Evolutionary conservation across 1,139 yeast species (phyloP).

Genomic region (Pichia sp.): DNA sequence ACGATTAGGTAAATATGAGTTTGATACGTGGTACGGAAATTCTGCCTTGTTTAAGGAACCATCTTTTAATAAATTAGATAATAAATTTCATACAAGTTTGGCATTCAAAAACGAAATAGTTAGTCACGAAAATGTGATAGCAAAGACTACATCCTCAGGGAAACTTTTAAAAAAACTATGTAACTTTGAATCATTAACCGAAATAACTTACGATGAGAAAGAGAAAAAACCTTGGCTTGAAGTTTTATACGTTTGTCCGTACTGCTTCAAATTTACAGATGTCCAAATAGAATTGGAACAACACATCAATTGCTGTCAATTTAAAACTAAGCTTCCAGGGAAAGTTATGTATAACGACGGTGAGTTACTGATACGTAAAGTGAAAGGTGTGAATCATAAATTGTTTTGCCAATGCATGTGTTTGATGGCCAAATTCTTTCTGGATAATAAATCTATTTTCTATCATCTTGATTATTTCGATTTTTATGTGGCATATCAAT

Average conservation of each 20-base stretch:
- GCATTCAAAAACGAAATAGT: slow-evolving; percentile 9
- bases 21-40: slow-evolving; percentile 83
- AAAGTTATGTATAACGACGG: slow-evolving; percentile 60
- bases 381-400: slow-evolving; percentile 57
- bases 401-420: slow-evolving; percentile 78
- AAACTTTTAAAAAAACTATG: too few relatives aligned
- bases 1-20: slow-evolving; percentile 56
- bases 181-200: too few relatives aligned
- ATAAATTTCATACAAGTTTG: slow-evolving; percentile 1
- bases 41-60: slow-evolving; percentile 53
- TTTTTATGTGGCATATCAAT: slow-evolving; percentile 66
- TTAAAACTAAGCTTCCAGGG: slow-evolving; percentile 50
- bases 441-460: slow-evolving; percentile 84
- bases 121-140: too few relatives aligned
- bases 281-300: slow-evolving; percentile 21
- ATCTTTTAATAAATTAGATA: neutral
- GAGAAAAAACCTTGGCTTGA: slow-evolving; percentile 45
- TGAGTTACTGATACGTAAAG: slow-evolving; percentile 47
- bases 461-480: slow-evolving; percentile 75
- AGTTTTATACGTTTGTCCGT: slow-evolving; percentile 64
- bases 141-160: too few relatives aligned
- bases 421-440: slow-evolving; percentile 76
- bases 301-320: slow-evolving; percentile 37
- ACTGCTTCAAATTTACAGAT: slow-evolving; percentile 75
- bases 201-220: neutral